phyloP scores from a whole-genome alignment of 2,329 filamentous ascomycete genomes.

The Clonostachys sp. region DNA sequence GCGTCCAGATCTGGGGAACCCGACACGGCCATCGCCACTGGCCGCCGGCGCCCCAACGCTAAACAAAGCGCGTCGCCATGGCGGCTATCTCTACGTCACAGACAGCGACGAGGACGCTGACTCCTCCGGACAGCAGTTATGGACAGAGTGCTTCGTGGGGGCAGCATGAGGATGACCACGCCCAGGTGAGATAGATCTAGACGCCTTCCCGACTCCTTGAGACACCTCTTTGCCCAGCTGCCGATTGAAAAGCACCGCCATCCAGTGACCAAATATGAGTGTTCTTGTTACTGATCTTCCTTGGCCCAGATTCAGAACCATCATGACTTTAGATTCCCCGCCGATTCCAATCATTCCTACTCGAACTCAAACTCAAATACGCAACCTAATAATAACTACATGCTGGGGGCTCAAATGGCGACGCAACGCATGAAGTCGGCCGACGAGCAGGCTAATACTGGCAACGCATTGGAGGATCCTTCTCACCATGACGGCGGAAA shows the following conservation, averaged over 20 bases:
- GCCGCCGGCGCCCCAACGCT: constrained; percentile 16
- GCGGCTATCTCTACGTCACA: constrained; percentile 47
- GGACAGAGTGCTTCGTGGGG: constrained; percentile 39
- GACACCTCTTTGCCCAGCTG: too few relatives aligned
- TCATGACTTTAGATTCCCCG: constrained; percentile 8
- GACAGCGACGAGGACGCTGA: constrained; percentile 40
- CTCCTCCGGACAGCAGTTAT: constrained; percentile 43
- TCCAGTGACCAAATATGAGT: too few relatives aligned
- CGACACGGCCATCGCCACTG: constrained; percentile 8
- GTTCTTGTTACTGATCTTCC: too few relatives aligned
- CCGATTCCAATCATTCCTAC: background rate
- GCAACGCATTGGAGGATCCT: too few relatives aligned
- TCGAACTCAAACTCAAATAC: background rate
- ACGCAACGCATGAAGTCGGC: constrained; percentile 28
- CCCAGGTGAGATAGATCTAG: constrained; percentile 26
- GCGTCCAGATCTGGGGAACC: too few relatives aligned
- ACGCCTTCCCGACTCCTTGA: too few relatives aligned
- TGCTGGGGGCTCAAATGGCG: constrained; percentile 9
- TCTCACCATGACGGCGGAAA: constrained; percentile 8
- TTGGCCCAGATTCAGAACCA: constrained; percentile 1
- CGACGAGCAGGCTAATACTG: constrained; percentile 16
- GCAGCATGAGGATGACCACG: constrained; percentile 17
- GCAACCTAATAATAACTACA: background rate
- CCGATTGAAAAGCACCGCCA: too few relatives aligned
- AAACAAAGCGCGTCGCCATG: constrained; percentile 27